phyloP scores from a whole-genome alignment of 352 stramenopile genomes.

The Pythium aristosporum region DNA sequence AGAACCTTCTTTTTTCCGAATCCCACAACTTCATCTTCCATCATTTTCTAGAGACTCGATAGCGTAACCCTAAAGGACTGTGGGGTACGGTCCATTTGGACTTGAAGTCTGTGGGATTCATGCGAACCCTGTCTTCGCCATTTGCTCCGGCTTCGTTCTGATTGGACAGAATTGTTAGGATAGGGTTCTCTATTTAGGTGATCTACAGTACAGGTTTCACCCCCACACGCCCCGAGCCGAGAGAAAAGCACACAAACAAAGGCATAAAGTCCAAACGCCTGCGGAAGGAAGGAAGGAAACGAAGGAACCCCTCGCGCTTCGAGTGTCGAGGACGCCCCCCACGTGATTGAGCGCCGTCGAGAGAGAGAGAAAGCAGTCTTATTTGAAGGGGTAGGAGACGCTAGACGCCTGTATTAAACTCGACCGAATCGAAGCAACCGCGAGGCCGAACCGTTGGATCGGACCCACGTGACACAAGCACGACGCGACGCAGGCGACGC shows the following conservation, averaged over 20 bases:
- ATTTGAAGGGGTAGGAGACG: neutral
- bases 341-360: neutral
- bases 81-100: slow-evolving; percentile 24
- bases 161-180: slow-evolving; percentile 9
- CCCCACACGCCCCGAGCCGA: neutral
- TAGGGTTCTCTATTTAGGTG: slow-evolving; percentile 1
- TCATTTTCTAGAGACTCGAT: neutral
- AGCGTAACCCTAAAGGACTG: too few relatives aligned
- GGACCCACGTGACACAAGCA: neutral
- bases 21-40: neutral
- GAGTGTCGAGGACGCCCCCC: neutral
- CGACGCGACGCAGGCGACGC: neutral
- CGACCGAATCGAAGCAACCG: too few relatives aligned
- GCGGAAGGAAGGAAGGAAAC: slow-evolving; percentile 21
- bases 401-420: too few relatives aligned
- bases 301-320: neutral
- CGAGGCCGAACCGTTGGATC: neutral
- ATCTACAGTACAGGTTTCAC: slow-evolving; percentile 1
- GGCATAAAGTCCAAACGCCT: neutral
- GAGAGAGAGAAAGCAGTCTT: neutral
- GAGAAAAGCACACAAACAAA: slow-evolving; percentile 21
- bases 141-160: neutral
- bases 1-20: slow-evolving; percentile 3
- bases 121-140: neutral
- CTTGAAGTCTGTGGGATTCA: slow-evolving; percentile 17